Base-by-base conservation (phyloP, 805 yeast genomes). In the Ogataea allantospora region DNA sequence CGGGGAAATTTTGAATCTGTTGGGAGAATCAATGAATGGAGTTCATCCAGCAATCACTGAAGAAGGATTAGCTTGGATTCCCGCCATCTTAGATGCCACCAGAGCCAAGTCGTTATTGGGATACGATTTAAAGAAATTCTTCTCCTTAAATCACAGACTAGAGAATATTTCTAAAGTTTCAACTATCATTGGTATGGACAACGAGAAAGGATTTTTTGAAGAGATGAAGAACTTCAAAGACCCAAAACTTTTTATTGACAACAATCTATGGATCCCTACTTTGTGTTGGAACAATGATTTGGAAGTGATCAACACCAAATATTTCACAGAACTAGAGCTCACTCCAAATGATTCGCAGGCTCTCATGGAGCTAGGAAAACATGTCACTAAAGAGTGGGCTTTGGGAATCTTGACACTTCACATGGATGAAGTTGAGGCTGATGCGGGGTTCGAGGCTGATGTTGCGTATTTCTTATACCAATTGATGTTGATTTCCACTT, bases 1-100 rank as follows among this genome's bases (percentile, higher is more conserved):
- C 34, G 52, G 58, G 3, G 65, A 63, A 1, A 65, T 72, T 1
- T 48, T 80, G 8, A 57, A 57, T 22, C 50, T 72, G 2, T 60
- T 84, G 21, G 66, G 73, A 7, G 60, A 65, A 2, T 66, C 68
- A 22, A 71, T 83, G 1, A 60, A 68, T 10, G 70, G 74, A n/a
- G 76, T 76, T 15, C 95, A 87, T 57, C 95, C 96, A 0, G 61
- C 71, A 2, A 62, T 86, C 30, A 67, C 85, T 2, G 70, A 78
- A 38, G 57, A 77, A 24, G 80, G 84, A 13, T 60, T 80, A 42
- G 76, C 74, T 35, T 82, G 88, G 13, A 54, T 83, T 20, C 66
- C 80, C 2, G 68, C 73, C n/a, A 46, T 80, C 5, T 54, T 78
- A 16, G 62, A 55, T 35, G 41, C 50, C 6, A 43, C 48, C 7